A percentile compares a stretch with the other conserved stretches of the same genome.
Evolutionary conservation across 164 flowering plant species (phyloP).

Genomic region (Nymphaea colorata): DNA sequence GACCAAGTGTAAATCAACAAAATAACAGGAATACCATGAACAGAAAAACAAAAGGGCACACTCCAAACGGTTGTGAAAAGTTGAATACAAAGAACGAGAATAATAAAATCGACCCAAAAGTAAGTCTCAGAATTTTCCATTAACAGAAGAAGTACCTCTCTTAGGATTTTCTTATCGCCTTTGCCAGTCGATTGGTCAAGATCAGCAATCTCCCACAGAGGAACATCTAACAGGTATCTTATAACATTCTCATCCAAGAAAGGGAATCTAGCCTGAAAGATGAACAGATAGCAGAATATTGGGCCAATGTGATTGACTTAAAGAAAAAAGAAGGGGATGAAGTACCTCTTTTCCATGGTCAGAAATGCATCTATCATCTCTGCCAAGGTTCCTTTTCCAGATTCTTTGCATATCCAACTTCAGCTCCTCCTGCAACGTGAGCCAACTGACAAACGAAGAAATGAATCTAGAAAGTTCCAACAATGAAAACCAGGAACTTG

Average conservation of each 20-base stretch:
- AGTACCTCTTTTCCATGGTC: conserved; percentile 92
- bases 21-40: too few relatives aligned
- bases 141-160: conserved; percentile 48
- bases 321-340: neutral
- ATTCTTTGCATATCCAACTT: conserved; percentile 94
- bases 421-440: conserved; percentile 77
- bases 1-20: too few relatives aligned
- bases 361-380: conserved; percentile 93
- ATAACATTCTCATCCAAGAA: conserved; percentile 97
- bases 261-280: conserved; percentile 77
- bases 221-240: conserved; percentile 56
- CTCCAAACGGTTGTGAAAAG: too few relatives aligned
- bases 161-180: conserved; percentile 91
- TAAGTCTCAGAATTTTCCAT: too few relatives aligned
- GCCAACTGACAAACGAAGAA: conserved; percentile 42
- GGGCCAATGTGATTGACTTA: neutral
- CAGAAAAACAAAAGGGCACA: too few relatives aligned
- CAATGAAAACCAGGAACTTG: too few relatives aligned
- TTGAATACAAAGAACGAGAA: too few relatives aligned
- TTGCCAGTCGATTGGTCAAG: conserved; percentile 76
- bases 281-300: neutral
- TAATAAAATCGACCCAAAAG: too few relatives aligned
- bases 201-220: conserved; percentile 82
- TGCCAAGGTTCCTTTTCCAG: conserved; percentile 95
- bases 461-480: too few relatives aligned